Evolutionary conservation across 768 basidiomycete species (phyloP), one percentile per base, ranked within the genome.

Genomic region (Paxillus rubicundulus): DNA sequence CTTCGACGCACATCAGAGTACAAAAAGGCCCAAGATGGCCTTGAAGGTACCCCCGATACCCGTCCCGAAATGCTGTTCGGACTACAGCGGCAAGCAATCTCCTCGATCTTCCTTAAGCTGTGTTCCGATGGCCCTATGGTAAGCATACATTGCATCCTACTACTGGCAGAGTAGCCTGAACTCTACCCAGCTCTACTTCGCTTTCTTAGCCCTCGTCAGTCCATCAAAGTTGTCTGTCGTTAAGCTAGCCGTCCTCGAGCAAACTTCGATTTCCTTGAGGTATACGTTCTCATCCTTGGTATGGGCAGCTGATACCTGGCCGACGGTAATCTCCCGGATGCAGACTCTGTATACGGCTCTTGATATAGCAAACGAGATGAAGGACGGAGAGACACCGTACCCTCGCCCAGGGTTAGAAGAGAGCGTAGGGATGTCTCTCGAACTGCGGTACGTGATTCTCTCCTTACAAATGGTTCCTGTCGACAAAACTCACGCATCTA

Each of bases 191-290:
- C 47, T 70, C n/a, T 71, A 67, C 48, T 63, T 65, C 34, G 67
- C 64, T n/a, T 50, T 62, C 17, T 49, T 60, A 30, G 64, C 67
- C 10, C 48, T 71, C 28, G 39, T 63, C 13, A 33, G 18, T 27
- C 70, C 70, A 10, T 58, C 61, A 4, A 60, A 50, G 12, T 34
- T 69, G 14, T 66, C 70, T 16, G 52, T 71, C 36, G 50, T 63
- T 16, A 65, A 70, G 40, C 59, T 71, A 7, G 70, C 70, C 17
- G 50, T 69, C 16, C 57, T 71, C 0, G 56, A 65, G 39, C 63
- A 69, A 48, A 59, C 63, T 2, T 56, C 69, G 1, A 9, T 49
- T 9, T 61, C 57, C 9, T 49, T 71, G 37, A 59, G 61, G 5
- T 46, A 42, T 36, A 63, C 70, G 1, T 61, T 71, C 28, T 16